Evolutionary conservation across 192 early-diverging fungal species (phyloP).

Genomic region (Coemansia sp.): DNA sequence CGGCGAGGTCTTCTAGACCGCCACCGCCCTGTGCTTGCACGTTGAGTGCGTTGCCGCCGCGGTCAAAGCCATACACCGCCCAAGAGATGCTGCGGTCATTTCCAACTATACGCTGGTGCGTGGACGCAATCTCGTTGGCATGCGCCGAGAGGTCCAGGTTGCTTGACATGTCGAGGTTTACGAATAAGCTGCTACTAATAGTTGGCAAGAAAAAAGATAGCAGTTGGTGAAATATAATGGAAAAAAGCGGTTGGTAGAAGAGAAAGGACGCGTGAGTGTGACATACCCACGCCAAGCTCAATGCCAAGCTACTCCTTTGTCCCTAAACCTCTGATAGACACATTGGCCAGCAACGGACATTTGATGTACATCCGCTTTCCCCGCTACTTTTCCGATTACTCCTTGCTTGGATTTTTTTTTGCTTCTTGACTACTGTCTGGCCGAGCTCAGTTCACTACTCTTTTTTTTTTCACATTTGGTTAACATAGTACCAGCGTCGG

Average conservation of each 20-base stretch:
- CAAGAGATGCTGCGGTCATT: conserved; percentile 65
- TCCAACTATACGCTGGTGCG: conserved; percentile 67
- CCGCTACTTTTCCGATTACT: neutral
- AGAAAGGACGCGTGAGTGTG: neutral
- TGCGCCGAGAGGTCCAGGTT: conserved; percentile 71
- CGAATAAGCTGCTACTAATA: neutral
- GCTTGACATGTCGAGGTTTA: conserved; percentile 49
- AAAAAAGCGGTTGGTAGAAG: neutral
- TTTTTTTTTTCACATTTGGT: neutral
- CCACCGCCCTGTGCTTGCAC: conserved; percentile 66
- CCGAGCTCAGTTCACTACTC: neutral
- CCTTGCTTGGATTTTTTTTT: neutral
- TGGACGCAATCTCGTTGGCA: conserved; percentile 62
- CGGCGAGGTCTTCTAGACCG: conserved; percentile 84
- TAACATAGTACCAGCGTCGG: neutral
- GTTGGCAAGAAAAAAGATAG: neutral
- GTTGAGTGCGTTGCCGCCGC: conserved; percentile 59
- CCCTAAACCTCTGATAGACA: neutral
- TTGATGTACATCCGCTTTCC: neutral
- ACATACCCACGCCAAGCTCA: neutral
- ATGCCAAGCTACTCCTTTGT: neutral
- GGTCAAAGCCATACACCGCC: conserved; percentile 78
- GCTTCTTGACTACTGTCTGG: neutral
- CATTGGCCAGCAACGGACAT: neutral
- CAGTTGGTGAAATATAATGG: neutral